Evolutionary conservation across 805 yeast species (phyloP).

Genomic region (Lipomyces yamadae): DNA sequence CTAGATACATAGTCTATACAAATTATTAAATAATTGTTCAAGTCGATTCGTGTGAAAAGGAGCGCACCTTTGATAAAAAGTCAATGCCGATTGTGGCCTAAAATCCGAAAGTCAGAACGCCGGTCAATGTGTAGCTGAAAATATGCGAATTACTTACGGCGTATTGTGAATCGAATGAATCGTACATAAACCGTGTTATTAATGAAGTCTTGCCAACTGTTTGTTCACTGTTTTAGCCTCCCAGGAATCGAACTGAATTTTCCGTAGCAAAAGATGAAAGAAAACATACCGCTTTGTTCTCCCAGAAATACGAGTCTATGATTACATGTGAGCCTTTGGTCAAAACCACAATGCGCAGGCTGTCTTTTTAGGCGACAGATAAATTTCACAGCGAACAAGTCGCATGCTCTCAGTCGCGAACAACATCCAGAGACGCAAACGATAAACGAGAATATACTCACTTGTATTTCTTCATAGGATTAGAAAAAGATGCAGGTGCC

Average conservation of each 20-base stretch:
- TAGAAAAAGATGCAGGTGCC: constrained; percentile 31
- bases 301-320: constrained; percentile 89
- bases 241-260: background rate
- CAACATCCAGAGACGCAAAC: background rate
- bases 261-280: background rate
- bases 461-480: constrained; percentile 48
- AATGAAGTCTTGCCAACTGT: constrained; percentile 92
- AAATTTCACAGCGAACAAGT: background rate
- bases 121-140: background rate
- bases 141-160: constrained; percentile 49
- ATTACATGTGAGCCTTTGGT: background rate
- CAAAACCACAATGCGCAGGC: background rate
- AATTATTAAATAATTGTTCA: background rate
- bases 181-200: constrained; percentile 97
- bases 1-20: constrained; percentile 79
- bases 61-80: constrained; percentile 71
- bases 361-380: background rate
- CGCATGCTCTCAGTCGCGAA: background rate
- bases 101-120: background rate
- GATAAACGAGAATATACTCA: constrained; percentile 34
- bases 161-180: constrained; percentile 93
- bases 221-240: background rate
- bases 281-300: constrained; percentile 78
- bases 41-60: background rate
- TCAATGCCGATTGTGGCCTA: constrained; percentile 96